Evolutionary conservation across 139 green algal genomes (phyloP), one percentile per base, ranked within the genome.

Genomic region (Chlorella sp.): DNA sequence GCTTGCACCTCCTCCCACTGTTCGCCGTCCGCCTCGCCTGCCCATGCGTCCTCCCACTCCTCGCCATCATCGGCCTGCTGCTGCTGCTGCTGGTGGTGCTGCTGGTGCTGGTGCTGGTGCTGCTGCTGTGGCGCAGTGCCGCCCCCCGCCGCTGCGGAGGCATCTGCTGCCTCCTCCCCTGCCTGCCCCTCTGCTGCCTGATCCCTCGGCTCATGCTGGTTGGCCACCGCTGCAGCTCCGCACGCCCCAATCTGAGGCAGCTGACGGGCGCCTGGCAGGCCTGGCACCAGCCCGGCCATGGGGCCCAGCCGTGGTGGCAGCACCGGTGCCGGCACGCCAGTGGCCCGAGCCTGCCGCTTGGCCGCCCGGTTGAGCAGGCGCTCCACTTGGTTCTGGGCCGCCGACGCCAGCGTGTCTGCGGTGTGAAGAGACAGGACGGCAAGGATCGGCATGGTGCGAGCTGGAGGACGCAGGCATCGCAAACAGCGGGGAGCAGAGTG

Each of bases 11-110:
- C 48, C 40, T 76, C 41, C 62, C 75, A 51, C 48, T 76, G 48
- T 36, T 84, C 19, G 0, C 34, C 24, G 11, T 22, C 19, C n/a
- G 54, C n/a, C n/a, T 38, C 13, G 51, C 51, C 51, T 16, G 9
- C 11, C 65, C 56, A 60, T 0, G 82, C 69, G 38, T 87, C 84
- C 75, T 87, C 84, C 84, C 84, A 87, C 2, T 78, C 72, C 77
- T 83, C 54, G 13, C 54, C 32, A n/a, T 62, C 30, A 16, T 58
- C 58, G 30, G 73, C 64, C 30, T 84, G 28, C 40, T 74, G n/a
- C 40, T 76, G 65, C 62, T 76, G 46, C 48, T 76, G 80, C 58
- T 84, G 34, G 5, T 44, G 38, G 11, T 17, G 7, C 44, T 62
- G 44, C 44, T 51, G 32, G 30, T 17, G 44, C 30, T 28, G 34